Conservation (phyloP, 306 rosid genomes). For the Pueraria montana region DNA sequence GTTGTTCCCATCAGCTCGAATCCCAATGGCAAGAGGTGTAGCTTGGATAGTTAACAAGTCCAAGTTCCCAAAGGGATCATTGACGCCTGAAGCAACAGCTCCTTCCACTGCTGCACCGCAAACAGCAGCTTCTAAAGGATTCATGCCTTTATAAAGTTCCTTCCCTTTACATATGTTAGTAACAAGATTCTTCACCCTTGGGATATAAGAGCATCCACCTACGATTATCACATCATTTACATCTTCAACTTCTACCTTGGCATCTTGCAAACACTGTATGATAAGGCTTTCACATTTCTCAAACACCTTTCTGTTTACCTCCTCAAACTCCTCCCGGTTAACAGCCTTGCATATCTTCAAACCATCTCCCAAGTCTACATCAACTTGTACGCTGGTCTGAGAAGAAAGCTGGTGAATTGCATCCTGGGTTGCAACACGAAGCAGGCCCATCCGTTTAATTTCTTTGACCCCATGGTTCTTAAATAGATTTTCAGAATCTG, state of each 20-base stretch:
- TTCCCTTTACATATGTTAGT: constrained; percentile 51
- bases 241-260: constrained; percentile 69
- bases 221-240: constrained; percentile 72
- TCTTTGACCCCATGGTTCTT: constrained; percentile 60
- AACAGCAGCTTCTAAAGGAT: constrained; percentile 88
- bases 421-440: constrained; percentile 80
- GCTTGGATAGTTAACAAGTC: constrained; percentile 85
- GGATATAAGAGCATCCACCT: constrained; percentile 89
- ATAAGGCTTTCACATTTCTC: constrained; percentile 75
- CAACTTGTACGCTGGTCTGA: constrained; percentile 59
- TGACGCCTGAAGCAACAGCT: constrained; percentile 80
- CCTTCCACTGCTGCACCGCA: constrained; percentile 92
- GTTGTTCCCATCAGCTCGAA: constrained; percentile 71
- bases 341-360: constrained; percentile 66
- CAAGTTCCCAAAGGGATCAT: constrained; percentile 82
- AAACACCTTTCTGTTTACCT: constrained; percentile 72
- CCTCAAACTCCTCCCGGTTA: constrained; percentile 72
- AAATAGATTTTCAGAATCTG: constrained; percentile 64
- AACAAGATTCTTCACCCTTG: constrained; percentile 70
- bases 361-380: constrained; percentile 74
- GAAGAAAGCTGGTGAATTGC: constrained; percentile 83
- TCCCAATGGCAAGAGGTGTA: constrained; percentile 86
- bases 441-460: constrained; percentile 68
- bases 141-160: constrained; percentile 67
- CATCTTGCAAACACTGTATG: constrained; percentile 75